These are phyloP conservation scores for Fraxinus cuspidata DNA, from an alignment of 257 asterid genomes.

Conservation along the genomic window DNA sequence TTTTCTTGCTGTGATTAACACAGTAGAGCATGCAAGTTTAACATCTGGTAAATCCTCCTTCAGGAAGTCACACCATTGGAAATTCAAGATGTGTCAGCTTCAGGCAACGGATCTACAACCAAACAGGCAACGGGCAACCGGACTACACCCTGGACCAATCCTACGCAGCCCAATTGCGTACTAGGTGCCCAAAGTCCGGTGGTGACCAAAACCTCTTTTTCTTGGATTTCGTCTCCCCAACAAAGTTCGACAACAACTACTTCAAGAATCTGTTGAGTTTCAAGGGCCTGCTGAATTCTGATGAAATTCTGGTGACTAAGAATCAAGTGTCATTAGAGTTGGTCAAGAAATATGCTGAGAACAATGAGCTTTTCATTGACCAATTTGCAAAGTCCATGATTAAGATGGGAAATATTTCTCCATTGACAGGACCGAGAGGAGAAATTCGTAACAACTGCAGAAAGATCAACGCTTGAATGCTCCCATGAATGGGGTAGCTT, in stretches of 20 bases:
- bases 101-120: constrained; percentile 55
- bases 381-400: constrained; percentile 53
- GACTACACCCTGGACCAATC: constrained; percentile 35
- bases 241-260: constrained; percentile 54
- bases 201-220: constrained; percentile 38
- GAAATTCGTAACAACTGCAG: constrained; percentile 59
- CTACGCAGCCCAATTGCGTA: constrained; percentile 35
- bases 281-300: constrained; percentile 55
- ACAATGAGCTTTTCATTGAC: constrained; percentile 38
- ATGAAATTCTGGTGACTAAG: constrained; percentile 45
- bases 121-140: constrained; percentile 29
- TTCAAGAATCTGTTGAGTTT: constrained; percentile 44
- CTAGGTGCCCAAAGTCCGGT: constrained; percentile 50
- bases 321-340: constrained; percentile 28
- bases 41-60: not conserved
- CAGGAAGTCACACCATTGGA: constrained; percentile 68
- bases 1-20: too few species aligned
- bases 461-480: constrained; percentile 32
- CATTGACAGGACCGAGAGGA: constrained; percentile 44
- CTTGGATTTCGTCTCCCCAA: constrained; percentile 42
- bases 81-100: constrained; percentile 55
- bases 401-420: constrained; percentile 58
- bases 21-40: not conserved
- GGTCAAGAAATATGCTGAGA: constrained; percentile 41
- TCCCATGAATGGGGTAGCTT: not conserved